phyloP scores from a whole-genome alignment of 768 basidiomycete species.

The Boletus huronensis region DNA sequence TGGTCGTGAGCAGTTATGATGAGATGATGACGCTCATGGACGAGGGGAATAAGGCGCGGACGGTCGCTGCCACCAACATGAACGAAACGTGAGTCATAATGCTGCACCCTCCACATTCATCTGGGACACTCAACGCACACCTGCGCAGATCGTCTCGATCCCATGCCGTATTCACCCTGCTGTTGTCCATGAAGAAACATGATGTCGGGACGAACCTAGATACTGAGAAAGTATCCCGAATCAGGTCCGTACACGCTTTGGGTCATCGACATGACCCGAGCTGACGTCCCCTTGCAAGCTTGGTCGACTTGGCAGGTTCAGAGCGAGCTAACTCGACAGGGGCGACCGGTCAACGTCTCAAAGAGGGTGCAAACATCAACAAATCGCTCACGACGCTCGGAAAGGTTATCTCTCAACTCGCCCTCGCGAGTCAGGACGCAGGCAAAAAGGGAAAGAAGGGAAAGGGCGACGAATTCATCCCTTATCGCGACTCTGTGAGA shows the following conservation, averaged over 20 bases:
- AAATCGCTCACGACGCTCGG: conserved; percentile 97
- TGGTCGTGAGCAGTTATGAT: conserved; percentile 85
- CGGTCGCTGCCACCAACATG: conserved; percentile 99
- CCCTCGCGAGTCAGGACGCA: conserved; percentile 51
- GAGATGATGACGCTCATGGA: conserved; percentile 99
- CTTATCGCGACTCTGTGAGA: conserved; percentile 94
- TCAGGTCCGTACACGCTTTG: conserved; percentile 53
- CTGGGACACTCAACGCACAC: conserved; percentile 2
- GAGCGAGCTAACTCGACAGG: conserved; percentile 98
- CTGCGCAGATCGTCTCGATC: conserved; percentile 81
- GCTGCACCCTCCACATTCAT: neutral
- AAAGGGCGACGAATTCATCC: conserved; percentile 88
- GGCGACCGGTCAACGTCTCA: conserved; percentile 91
- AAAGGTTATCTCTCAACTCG: conserved; percentile 93
- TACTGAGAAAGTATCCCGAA: conserved; percentile 98
- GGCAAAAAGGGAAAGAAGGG: conserved; percentile 87
- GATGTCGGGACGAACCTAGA: conserved; percentile 83
- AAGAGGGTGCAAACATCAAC: conserved; percentile 99
- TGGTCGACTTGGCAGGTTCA: conserved; percentile 95
- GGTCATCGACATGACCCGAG: neutral
- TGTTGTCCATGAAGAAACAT: conserved; percentile 88
- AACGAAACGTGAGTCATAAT: conserved; percentile 83
- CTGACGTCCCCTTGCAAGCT: conserved; percentile 39
- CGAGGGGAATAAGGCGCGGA: conserved; percentile 97
- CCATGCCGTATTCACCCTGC: conserved; percentile 95